Evolutionary conservation across 805 yeast genomes (phyloP).

Genomic region (Wickerhamiella parazyma): DNA sequence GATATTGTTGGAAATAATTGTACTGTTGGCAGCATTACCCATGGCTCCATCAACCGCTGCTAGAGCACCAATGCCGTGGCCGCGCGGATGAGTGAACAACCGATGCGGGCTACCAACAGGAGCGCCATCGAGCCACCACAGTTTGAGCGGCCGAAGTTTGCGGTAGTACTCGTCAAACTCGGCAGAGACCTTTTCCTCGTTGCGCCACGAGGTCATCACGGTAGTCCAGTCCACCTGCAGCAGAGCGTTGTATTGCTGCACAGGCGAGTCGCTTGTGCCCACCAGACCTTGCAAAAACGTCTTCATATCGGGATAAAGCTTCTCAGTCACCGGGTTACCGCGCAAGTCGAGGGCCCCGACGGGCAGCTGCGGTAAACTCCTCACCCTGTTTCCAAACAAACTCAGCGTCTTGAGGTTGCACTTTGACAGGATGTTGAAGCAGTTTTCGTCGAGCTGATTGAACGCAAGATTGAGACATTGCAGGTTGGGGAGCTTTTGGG

Average conservation of each 20-base stretch:
- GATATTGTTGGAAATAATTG: no score
- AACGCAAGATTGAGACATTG: constrained; percentile 16
- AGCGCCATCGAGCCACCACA: constrained; percentile 11
- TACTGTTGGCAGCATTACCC: no score
- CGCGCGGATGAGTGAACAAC: neutral
- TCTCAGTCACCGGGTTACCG: constrained; percentile 8
- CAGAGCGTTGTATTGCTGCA: constrained; percentile 7
- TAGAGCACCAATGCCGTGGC: constrained; percentile 1
- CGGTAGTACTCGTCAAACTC: neutral
- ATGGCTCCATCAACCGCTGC: neutral
- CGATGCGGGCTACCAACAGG: neutral
- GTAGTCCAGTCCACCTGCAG: constrained; percentile 8
- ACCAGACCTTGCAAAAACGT: constrained; percentile 6
- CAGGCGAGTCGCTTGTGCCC: constrained; percentile 3
- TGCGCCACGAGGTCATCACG: neutral
- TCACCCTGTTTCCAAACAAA: constrained; percentile 15
- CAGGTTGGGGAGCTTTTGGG: constrained; percentile 16
- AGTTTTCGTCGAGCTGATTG: constrained; percentile 14
- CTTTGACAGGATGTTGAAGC: constrained; percentile 6
- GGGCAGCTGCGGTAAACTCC: constrained; percentile 4
- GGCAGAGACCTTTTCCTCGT: neutral
- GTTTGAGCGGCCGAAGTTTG: neutral
- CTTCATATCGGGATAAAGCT: constrained; percentile 6
- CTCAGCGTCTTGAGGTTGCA: constrained; percentile 18
- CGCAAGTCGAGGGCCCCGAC: constrained; percentile 17